These are phyloP conservation scores for Mangifera indica DNA, from an alignment of 345 rosid genomes.

Conservation along the genomic window DNA sequence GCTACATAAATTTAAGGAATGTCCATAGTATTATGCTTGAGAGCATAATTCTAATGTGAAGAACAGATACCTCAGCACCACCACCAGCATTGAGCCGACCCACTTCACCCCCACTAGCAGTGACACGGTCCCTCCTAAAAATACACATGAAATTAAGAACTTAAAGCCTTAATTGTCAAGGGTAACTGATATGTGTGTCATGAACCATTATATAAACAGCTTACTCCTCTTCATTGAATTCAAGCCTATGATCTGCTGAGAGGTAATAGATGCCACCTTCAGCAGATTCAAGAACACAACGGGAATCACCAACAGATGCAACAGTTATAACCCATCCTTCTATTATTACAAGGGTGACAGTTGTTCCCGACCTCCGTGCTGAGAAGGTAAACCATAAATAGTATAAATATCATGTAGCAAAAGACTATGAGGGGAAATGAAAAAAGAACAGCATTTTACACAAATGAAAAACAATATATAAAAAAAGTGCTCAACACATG, in stretches of 20 bases:
- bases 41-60: conserved; percentile 16
- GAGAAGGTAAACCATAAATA: conserved; percentile 23
- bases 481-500: neutral
- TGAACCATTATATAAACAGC: conserved; percentile 25
- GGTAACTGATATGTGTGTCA: conserved; percentile 12
- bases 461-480: neutral
- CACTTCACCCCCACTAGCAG: conserved; percentile 98
- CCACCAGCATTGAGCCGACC: conserved; percentile 97
- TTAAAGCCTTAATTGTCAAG: conserved; percentile 14
- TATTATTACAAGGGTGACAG: conserved; percentile 86
- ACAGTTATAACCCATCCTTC: conserved; percentile 94
- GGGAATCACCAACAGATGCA: conserved; percentile 99
- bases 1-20: neutral
- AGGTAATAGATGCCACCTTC: conserved; percentile 86
- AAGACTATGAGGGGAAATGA: too few relatives aligned
- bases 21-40: neutral
- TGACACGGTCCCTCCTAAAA: conserved; percentile 81
- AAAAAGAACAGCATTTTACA: neutral
- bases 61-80: conserved; percentile 81
- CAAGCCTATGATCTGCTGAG: conserved; percentile 98
- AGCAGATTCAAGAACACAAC: conserved; percentile 92
- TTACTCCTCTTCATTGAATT: conserved; percentile 91
- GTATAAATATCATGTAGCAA: neutral
- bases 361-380: conserved; percentile 91
- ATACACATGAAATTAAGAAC: conserved; percentile 16